phyloP scores from a whole-genome alignment of 306 rosid species.

The Cajanus cajan region DNA sequence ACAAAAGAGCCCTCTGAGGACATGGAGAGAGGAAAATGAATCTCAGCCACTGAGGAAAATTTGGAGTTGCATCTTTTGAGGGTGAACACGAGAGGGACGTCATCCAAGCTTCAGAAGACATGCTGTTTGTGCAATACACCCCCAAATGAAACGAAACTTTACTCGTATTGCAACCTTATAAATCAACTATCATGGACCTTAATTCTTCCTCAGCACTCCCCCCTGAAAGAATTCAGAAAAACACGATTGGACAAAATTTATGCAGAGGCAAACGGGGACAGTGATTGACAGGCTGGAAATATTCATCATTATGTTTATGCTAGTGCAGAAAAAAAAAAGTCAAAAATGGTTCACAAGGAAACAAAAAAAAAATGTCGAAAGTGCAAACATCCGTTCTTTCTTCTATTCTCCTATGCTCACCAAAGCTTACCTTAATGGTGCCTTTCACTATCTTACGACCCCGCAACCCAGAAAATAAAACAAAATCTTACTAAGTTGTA shows the following conservation, averaged over 20 bases:
- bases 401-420: not conserved
- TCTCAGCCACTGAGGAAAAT: constrained; percentile 56
- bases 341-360: not conserved
- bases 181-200: not conserved
- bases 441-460: not conserved
- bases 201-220: not conserved
- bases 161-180: not conserved
- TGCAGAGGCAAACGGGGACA: not conserved
- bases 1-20: constrained; percentile 73
- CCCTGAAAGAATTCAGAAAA: constrained; percentile 14
- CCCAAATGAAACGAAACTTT: not conserved
- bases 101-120: constrained; percentile 58
- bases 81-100: constrained; percentile 58
- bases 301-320: not conserved
- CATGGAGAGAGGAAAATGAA: constrained; percentile 82
- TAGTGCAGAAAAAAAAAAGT: not conserved
- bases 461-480: not conserved
- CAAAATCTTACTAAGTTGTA: not conserved
- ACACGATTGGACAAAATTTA: not conserved
- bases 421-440: not conserved
- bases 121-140: constrained; percentile 12
- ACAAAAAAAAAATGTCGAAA: not conserved
- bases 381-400: not conserved
- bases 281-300: not conserved
- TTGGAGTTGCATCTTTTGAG: constrained; percentile 10